Base-by-base conservation (phyloP, 441 rosid species). In the California macrophylla region DNA sequence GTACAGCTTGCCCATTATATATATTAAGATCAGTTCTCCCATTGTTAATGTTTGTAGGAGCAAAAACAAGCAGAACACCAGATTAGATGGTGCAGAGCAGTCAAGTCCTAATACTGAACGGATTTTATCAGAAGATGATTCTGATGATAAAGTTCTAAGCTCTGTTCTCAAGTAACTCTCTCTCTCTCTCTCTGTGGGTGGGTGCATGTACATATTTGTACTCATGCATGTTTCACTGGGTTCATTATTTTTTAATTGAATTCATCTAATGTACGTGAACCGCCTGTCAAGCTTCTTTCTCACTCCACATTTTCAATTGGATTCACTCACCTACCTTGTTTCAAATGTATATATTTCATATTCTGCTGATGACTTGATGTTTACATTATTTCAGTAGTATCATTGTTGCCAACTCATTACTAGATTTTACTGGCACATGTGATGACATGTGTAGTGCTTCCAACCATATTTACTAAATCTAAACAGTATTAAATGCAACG, bases 111-210 rank as follows among this genome's bases (percentile, higher is more conserved):
- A 45, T 67, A 38, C 8, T 52, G 74, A 76, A 61, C 66, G 61
- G 40, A 69, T 64, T 16, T 23, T 65, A 28, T 75, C 72, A 40
- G 68, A 74, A 36, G 77, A 79, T 63, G 78, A 73, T 71, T 72
- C 82, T 24, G 82, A 80, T 65, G 81, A 81, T 40, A 77, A 80
- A 77, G 25, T 69, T 29, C 64, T 81, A 45, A 76, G 75, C 71
- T 71, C 80, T 40, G 69, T 79, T 74, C 76, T 85, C 74, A 74
- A 74, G 88, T 86, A 79, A 66, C 69, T 75, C 64, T 67, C 40
- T 60, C 62, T 56, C 65, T 52, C 52, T 56, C 6, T 66, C 45
- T 28, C 1, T 28, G 30, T 28, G 30, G 1, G 30, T 28, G 30
- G 30, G 30, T 28, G 30, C 2, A 28, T 28, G 30, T 4, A 28